Evolutionary conservation across 306 rosid genomes (phyloP).

Genomic region (Canavalia ensiformis): DNA sequence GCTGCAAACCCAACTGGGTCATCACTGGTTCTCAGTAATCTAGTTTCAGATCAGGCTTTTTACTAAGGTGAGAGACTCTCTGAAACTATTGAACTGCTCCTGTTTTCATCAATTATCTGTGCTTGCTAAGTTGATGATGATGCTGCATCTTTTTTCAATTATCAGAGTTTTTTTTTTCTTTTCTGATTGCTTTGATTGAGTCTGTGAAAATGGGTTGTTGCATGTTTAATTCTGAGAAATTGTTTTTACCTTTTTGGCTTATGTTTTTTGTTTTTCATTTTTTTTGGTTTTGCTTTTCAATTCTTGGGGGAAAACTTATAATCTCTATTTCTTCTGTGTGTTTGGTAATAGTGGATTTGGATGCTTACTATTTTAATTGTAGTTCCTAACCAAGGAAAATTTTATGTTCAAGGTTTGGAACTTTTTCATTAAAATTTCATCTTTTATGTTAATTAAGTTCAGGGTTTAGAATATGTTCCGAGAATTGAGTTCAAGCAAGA

Average conservation of each 20-base stretch:
- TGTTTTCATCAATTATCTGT: conserved; percentile 7
- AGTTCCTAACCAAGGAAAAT: background rate
- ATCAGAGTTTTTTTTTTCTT: background rate
- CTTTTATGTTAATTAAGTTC: background rate
- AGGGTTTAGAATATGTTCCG: conserved; percentile 18
- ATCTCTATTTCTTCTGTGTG: conserved; percentile 1
- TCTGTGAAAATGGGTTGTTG: conserved; percentile 35
- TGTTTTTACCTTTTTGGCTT: conserved; percentile 38
- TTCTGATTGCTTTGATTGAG: conserved; percentile 6
- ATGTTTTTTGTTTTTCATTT: background rate
- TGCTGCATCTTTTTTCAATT: conserved; percentile 30
- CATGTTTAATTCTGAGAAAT: background rate
- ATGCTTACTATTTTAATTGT: background rate
- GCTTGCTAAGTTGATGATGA: conserved; percentile 31
- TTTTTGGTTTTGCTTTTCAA: conserved; percentile 38
- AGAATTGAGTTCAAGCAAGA: conserved; percentile 2
- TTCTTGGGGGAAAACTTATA: background rate
- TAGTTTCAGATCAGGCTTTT: conserved; percentile 41
- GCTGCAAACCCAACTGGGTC: conserved; percentile 12
- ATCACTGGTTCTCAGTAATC: conserved; percentile 30
- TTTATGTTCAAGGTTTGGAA: conserved; percentile 19
- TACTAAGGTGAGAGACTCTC: conserved; percentile 44
- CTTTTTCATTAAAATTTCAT: background rate
- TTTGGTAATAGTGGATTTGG: conserved; percentile 10
- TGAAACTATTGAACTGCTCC: conserved; percentile 7